phyloP scores from a whole-genome alignment of 495 filamentous ascomycete genomes.

The Penicillium bovifimosum region DNA sequence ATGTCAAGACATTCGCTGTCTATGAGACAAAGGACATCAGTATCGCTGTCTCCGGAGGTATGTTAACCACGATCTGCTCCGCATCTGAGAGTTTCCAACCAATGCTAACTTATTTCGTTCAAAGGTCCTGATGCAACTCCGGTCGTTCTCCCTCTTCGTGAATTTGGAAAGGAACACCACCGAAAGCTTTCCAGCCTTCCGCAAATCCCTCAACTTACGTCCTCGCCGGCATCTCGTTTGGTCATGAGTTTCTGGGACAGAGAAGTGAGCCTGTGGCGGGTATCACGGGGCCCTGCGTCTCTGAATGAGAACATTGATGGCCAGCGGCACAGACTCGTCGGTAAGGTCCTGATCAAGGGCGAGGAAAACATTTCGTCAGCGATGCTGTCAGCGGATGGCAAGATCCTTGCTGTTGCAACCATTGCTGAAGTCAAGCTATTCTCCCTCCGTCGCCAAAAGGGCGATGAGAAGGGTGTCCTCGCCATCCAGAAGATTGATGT shows the following conservation, averaged over 20 bases:
- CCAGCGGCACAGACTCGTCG: constrained; percentile 54
- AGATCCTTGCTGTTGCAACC: constrained; percentile 71
- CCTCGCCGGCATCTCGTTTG: constrained; percentile 63
- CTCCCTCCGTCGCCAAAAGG: constrained; percentile 38
- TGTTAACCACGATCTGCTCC: constrained; percentile 13
- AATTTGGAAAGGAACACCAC: constrained; percentile 77
- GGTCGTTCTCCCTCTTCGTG: constrained; percentile 70
- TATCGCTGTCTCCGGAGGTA: constrained; percentile 88
- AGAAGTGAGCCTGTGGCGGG: constrained; percentile 78
- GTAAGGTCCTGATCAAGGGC: constrained; percentile 67
- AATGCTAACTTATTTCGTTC: constrained; percentile 29
- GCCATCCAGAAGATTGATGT: constrained; percentile 64
- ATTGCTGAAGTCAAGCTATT: constrained; percentile 76
- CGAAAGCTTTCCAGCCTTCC: constrained; percentile 72
- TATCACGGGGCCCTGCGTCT: constrained; percentile 40
- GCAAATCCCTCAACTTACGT: constrained; percentile 64
- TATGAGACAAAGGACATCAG: constrained; percentile 81
- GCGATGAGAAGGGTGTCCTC: constrained; percentile 48
- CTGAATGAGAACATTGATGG: constrained; percentile 41
- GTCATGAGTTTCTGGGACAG: constrained; percentile 92
- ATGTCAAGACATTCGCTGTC: constrained; percentile 91
- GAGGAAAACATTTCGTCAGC: constrained; percentile 86
- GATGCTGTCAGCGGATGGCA: constrained; percentile 65
- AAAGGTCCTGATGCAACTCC: constrained; percentile 80
- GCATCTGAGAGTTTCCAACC: background rate